Base-by-base conservation (phyloP, 1,139 yeast species). In the Kodamaea anthophila region DNA sequence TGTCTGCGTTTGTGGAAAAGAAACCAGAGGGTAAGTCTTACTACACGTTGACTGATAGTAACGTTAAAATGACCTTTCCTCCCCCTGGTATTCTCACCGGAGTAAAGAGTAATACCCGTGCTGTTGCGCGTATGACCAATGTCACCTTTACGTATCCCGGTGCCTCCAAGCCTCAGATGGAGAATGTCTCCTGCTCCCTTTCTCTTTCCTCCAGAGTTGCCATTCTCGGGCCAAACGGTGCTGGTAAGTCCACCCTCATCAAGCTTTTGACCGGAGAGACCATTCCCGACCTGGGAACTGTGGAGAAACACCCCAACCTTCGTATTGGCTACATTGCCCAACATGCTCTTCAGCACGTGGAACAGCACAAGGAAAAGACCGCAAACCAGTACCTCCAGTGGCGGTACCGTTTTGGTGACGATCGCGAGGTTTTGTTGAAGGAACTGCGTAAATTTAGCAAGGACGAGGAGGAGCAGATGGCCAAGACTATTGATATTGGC, bases 311-410 rank as follows among this genome's bases (percentile, higher is more conserved):
- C 63, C 97, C 97, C 41, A 91, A 91, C 60, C 72, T 91, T 63
- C 88, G 98, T 70, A 86, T 91, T 50, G 98, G 97, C 40, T 91
- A 91, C 63, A 91, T 91, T 68, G 97, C 97, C 13, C 98, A 91
- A 68, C 97, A 91, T 49, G 97, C 98, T 16, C 73, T 91, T 52
- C 96, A 87, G 60, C 97, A 91, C 53, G 97, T 91, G 38, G 94
- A 91, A 57, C 82, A 82, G 60, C 98, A 91, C 64, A 86, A 88
- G 60, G 98, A 91, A 58, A 87, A 87, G 66, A 91, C 97, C 10
- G 96, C 98, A 24, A 88, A 87, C 53, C 97, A 91, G 63, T 91
- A 91, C 58, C 70, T 91, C 54, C 98, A 91, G 66, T 91, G 98
- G 98, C 80, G 98, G 65, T 91, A 88, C 60, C 77, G 85, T 56